Percentiles rank a stretch among this genome's conserved stretches.
Conservation (phyloP, 2,329 filamentous ascomycete genomes). For the Ophiosphaerella narmari region DNA sequence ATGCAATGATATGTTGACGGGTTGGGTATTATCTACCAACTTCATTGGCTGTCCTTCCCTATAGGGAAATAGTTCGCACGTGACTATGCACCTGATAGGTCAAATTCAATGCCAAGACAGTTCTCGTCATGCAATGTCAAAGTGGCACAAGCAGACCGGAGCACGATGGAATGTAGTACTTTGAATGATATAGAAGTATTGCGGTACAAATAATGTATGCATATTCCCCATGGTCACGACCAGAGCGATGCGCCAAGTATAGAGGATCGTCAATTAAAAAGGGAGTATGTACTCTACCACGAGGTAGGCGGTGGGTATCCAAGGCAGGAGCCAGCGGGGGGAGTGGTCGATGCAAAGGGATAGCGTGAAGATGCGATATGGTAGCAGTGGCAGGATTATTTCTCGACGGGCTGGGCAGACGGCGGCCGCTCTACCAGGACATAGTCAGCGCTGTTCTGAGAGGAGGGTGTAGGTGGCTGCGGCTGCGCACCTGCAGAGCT, state of each 20-base stretch:
- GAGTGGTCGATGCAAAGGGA: too few relatives aligned
- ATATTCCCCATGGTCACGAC: not conserved
- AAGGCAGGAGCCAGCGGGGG: not conserved
- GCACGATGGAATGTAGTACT: too few relatives aligned
- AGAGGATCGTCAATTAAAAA: not conserved
- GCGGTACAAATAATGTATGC: not conserved
- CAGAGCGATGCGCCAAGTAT: not conserved
- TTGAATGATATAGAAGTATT: not conserved
- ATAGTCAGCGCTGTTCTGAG: constrained; percentile 42
- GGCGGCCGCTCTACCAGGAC: constrained; percentile 43
- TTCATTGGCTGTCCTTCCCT: too few relatives aligned
- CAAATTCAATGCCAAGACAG: too few relatives aligned
- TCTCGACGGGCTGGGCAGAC: constrained; percentile 21
- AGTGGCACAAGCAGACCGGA: too few relatives aligned
- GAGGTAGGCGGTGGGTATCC: not conserved
- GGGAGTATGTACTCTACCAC: not conserved
- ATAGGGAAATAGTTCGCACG: too few relatives aligned
- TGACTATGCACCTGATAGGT: too few relatives aligned
- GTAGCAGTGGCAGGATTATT: too few relatives aligned
- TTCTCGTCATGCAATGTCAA: too few relatives aligned
- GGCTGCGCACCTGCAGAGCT: constrained; percentile 40
- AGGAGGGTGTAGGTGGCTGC: constrained; percentile 36
- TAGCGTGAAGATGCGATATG: too few relatives aligned
- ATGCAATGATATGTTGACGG: too few relatives aligned
- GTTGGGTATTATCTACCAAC: too few relatives aligned